Evolutionary conservation across 2,329 filamentous ascomycete species (phyloP), one percentile per base, ranked within the genome.

Genomic region (Chrysoporthe austroafricana): DNA sequence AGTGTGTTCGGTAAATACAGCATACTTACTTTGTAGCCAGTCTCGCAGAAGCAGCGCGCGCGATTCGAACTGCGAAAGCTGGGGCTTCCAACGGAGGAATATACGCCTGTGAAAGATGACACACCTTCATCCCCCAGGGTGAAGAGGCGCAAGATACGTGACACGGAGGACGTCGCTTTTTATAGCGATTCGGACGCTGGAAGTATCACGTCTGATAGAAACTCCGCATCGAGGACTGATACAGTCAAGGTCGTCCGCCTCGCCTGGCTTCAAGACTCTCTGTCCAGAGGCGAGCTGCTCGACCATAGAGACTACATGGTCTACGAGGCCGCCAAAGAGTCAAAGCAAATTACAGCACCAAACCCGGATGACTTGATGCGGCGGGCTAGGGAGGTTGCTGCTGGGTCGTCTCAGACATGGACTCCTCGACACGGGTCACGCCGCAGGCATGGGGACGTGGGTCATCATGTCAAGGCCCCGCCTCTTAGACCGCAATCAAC

Each of bases 31-130:
- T 36, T 46, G 21, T 21, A n/a, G 34, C 2, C 18, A 70, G 68
- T 97, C 44, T 83, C 84, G 0, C 90, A 87, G 66, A 89, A 87
- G 71, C 85, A 88, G 73, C 86, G 95, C 21, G 93, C 93, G 0
- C 83, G 86, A 59, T 89, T 96, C 73, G 95, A 98, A 78, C 81
- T 98, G 69, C 85, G 92, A 64, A 85, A 87, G 7, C 85, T 87
- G 58, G 89, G 88, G 16, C 72, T 97, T 2, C 76, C 79, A 52
- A 88, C 88, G 0, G 82, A 86, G 65, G 86, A 88, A 67, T 72
- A 82, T 3, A 67, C 74, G 8, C 66, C 46, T 26, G 48, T 59
- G 18, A 46, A 48, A 44, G 71, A 42, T 6, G 50, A 68, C n/a
- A 11, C 44, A 21, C 26, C 52, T 57, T 52, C 70, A n/a, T 73